A percentile compares a stretch with the other conserved stretches of the same genome.
Evolutionary conservation across 495 filamentous ascomycete genomes (phyloP).

Genomic region (Ascodesmis nigricans): DNA sequence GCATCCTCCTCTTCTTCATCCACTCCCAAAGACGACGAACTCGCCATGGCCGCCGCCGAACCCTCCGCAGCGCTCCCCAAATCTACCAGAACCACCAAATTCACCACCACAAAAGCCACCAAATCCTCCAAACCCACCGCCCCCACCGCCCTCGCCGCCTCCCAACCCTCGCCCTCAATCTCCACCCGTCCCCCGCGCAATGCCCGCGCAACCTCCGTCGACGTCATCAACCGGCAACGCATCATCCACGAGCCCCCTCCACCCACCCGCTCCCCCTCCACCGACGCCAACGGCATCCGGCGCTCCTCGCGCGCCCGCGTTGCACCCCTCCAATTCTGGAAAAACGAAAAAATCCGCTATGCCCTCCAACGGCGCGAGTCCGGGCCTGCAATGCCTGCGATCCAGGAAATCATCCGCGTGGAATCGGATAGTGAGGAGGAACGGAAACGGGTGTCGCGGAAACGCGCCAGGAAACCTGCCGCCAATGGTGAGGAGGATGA

Average conservation of each 20-base stretch:
- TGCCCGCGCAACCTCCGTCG: background rate
- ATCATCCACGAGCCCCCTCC: conserved; percentile 10
- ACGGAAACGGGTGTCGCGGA: conserved; percentile 28
- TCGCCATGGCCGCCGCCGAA: background rate
- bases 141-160: no score
- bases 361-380: conserved; percentile 15
- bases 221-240: conserved; percentile 6
- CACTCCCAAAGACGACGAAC: conserved; percentile 3
- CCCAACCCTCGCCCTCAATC: conserved; percentile 3
- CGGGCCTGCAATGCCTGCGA: conserved; percentile 28
- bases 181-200: background rate
- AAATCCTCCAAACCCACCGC: conserved; percentile 1
- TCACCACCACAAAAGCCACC: conserved; percentile 1
- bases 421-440: conserved; percentile 29
- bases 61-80: background rate
- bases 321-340: conserved; percentile 70
- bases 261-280: conserved; percentile 6
- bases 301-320: conserved; percentile 38
- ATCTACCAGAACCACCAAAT: background rate
- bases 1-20: background rate
- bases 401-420: conserved; percentile 54
- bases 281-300: conserved; percentile 25
- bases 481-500: background rate
- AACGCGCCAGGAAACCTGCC: background rate
- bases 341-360: conserved; percentile 55